Evolutionary conservation across 164 flowering plant species (phyloP).

Genomic region (Vitis labrusca): DNA sequence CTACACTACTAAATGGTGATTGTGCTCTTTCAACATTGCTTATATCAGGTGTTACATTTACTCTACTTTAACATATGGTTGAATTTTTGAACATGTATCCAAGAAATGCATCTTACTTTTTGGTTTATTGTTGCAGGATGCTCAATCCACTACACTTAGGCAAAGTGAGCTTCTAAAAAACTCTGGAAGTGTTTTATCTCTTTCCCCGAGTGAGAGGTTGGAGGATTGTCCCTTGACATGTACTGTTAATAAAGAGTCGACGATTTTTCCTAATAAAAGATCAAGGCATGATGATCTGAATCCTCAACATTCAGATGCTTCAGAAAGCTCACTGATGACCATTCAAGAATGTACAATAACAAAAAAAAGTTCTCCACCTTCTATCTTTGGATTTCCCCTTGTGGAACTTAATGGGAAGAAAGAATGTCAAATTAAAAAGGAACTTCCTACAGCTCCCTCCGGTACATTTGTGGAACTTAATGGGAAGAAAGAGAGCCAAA

Average conservation of each 20-base stretch:
- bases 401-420: neutral
- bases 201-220: constrained; percentile 33
- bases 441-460: no score
- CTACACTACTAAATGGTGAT: no score
- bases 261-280: constrained; percentile 33
- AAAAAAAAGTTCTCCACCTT: neutral
- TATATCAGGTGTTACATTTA: no score
- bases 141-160: constrained; percentile 11
- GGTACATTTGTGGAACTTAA: no score
- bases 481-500: no score
- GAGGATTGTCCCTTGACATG: constrained; percentile 24
- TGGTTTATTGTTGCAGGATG: constrained; percentile 22
- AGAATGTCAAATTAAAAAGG: no score
- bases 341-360: constrained; percentile 35
- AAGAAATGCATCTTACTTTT: neutral
- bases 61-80: no score
- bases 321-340: constrained; percentile 34
- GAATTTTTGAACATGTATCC: no score
- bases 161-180: constrained; percentile 18
- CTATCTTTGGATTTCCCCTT: constrained; percentile 4
- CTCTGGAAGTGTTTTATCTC: constrained; percentile 11
- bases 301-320: constrained; percentile 21
- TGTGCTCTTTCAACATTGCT: no score
- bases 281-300: constrained; percentile 27
- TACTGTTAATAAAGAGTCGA: constrained; percentile 28